Evolutionary conservation across 805 yeast species (phyloP).

Genomic region (Ogataea neopini): DNA sequence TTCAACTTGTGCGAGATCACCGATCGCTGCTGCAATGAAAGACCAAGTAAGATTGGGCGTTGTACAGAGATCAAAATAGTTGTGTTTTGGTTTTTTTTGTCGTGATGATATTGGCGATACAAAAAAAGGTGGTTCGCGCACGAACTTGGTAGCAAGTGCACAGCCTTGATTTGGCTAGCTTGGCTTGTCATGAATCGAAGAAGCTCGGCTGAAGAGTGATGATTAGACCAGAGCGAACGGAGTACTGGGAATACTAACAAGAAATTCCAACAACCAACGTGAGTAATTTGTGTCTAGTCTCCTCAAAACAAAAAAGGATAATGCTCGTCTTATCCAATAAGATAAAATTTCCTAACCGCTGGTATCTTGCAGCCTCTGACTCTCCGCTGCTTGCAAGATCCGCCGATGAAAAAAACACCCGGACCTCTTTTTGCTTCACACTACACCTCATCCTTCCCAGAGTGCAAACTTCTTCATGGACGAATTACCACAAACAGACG

Average conservation of each 20-base stretch:
- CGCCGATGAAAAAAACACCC: not conserved
- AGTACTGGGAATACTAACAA: too few relatives aligned
- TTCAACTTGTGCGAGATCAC: too few relatives aligned
- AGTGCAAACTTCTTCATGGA: not conserved
- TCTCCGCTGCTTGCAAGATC: not conserved
- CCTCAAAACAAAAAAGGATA: not conserved
- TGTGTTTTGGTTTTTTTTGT: not conserved
- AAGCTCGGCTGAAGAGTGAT: too few relatives aligned
- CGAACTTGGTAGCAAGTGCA: constrained; percentile 3
- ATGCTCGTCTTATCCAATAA: too few relatives aligned
- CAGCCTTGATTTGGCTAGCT: not conserved
- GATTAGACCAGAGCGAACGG: too few relatives aligned
- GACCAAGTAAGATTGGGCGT: not conserved
- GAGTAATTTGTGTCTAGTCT: too few relatives aligned
- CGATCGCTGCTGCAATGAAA: not conserved
- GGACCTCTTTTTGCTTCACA: not conserved
- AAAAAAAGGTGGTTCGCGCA: not conserved
- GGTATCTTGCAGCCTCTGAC: too few relatives aligned
- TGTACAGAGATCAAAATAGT: too few relatives aligned
- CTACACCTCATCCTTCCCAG: not conserved
- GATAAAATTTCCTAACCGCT: too few relatives aligned
- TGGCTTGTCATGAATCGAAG: too few relatives aligned
- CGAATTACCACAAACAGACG: not conserved
- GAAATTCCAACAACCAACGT: too few relatives aligned
- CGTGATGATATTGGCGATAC: not conserved